Evolutionary conservation across 2,329 filamentous ascomycete genomes (phyloP).

Genomic region (Aspergillus ibericus): DNA sequence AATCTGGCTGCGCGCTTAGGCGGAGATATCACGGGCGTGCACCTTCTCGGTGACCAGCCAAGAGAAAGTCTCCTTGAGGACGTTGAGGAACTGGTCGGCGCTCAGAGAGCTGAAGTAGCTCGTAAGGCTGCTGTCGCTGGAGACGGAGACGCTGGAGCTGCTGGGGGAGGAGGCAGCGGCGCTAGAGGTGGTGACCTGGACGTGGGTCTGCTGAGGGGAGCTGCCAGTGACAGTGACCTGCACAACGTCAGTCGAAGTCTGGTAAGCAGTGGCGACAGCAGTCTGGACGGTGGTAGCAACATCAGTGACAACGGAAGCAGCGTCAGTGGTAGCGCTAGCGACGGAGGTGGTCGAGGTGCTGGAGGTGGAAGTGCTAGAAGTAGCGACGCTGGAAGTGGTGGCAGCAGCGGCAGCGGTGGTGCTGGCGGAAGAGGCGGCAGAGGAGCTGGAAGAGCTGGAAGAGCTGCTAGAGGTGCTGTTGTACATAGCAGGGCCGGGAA

Average conservation of each 20-base stretch:
- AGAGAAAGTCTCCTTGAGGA: slow-evolving; percentile 31
- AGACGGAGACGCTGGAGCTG: slow-evolving; percentile 15
- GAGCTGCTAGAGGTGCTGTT: slow-evolving; percentile 24
- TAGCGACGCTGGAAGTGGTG: slow-evolving; percentile 6
- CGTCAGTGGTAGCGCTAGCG: slow-evolving; percentile 15
- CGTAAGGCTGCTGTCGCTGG: slow-evolving; percentile 22
- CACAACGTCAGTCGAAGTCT: slow-evolving; percentile 24
- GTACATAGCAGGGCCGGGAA: slow-evolving; percentile 52
- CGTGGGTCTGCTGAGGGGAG: slow-evolving; percentile 24
- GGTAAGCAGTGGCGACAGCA: slow-evolving; percentile 22
- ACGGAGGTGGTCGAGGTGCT: slow-evolving; percentile 12
- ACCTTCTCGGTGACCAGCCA: slow-evolving; percentile 36
- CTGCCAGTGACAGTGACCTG: slow-evolving; percentile 25
- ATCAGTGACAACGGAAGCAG: slow-evolving; percentile 9
- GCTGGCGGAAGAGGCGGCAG: slow-evolving; percentile 13
- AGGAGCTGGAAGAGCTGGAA: slow-evolving; percentile 15
- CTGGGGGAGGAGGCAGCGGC: slow-evolving; percentile 11
- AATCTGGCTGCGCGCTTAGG: slow-evolving; percentile 25
- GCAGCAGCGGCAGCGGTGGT: slow-evolving; percentile 12
- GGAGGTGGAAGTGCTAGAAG: slow-evolving; percentile 11
- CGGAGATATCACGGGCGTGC: slow-evolving; percentile 31
- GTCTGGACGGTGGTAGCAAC: slow-evolving; percentile 19
- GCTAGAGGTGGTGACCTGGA: slow-evolving; percentile 17
- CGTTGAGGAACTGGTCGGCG: slow-evolving; percentile 31
- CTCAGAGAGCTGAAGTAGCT: slow-evolving; percentile 34